Conservation (phyloP, 1,284 basidiomycete genomes). For the Dichomitus squalens region DNA sequence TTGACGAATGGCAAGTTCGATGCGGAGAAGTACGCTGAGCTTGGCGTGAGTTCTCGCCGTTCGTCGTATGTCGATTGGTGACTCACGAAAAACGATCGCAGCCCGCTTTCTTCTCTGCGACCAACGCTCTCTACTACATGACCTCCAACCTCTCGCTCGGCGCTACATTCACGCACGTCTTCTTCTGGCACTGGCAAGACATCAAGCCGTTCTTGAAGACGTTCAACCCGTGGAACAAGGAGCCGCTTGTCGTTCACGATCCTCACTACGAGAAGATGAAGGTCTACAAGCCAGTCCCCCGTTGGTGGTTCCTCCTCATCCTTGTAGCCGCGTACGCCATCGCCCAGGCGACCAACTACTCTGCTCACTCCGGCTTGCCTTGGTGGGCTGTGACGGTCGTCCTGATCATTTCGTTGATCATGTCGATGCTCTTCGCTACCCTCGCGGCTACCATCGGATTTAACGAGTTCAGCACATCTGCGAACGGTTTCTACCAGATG, state of each 20-base stretch:
- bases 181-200: slow-evolving; percentile 41
- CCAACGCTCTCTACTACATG: slow-evolving; percentile 34
- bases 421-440: slow-evolving; percentile 47
- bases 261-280: slow-evolving; percentile 59
- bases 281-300: slow-evolving; percentile 57
- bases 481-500: slow-evolving; percentile 36
- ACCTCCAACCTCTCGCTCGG: slow-evolving; percentile 35
- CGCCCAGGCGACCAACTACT: slow-evolving; percentile 52
- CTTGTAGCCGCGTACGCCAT: slow-evolving; percentile 49
- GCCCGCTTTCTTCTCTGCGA: slow-evolving; percentile 36
- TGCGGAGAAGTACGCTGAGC: slow-evolving; percentile 29
- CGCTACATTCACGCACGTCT: slow-evolving; percentile 33
- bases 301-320: slow-evolving; percentile 60
- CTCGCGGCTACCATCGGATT: slow-evolving; percentile 55
- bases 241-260: slow-evolving; percentile 30
- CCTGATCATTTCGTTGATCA: slow-evolving; percentile 53
- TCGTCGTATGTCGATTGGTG: not conserved
- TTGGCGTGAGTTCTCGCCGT: slow-evolving; percentile 25
- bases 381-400: slow-evolving; percentile 51
- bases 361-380: slow-evolving; percentile 51
- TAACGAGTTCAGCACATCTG: slow-evolving; percentile 31
- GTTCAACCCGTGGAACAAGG: slow-evolving; percentile 35
- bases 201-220: slow-evolving; percentile 35
- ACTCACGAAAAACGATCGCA: not conserved
- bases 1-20: slow-evolving; percentile 35